These are phyloP conservation scores for Eremothecium sinecaudum DNA, from an alignment of 1,139 yeast genomes.

Conservation along the genomic window DNA sequence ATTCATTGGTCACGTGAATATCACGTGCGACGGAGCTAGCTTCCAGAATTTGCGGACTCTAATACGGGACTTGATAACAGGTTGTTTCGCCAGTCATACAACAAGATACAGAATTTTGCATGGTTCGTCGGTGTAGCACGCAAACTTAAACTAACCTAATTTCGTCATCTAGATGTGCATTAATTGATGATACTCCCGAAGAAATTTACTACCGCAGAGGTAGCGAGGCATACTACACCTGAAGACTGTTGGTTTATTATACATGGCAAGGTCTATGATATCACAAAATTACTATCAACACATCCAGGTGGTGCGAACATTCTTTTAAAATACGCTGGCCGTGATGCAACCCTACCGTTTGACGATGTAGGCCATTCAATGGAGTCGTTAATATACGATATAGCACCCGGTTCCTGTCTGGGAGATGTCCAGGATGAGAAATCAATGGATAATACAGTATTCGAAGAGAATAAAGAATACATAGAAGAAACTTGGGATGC, in stretches of 20 bases:
- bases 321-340: slow-evolving; percentile 58
- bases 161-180: no score
- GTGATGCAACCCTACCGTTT: slow-evolving; percentile 59
- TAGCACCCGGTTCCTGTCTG: slow-evolving; percentile 12
- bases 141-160: no score
- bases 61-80: no score
- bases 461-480: background rate
- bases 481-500: background rate
- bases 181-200: slow-evolving; percentile 34
- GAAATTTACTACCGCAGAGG: slow-evolving; percentile 32
- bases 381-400: slow-evolving; percentile 27
- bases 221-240: slow-evolving; percentile 38
- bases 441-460: background rate
- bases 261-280: slow-evolving; percentile 53
- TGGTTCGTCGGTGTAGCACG: no score
- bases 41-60: no score
- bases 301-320: slow-evolving; percentile 73
- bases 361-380: slow-evolving; percentile 34
- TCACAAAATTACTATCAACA: slow-evolving; percentile 39
- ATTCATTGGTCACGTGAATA: no score
- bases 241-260: slow-evolving; percentile 59
- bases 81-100: no score
- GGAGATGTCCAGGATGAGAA: background rate
- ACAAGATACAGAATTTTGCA: background rate
- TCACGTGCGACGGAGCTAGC: no score